Conservation (phyloP, 805 yeast species). For the Kuraishia capsulata region DNA sequence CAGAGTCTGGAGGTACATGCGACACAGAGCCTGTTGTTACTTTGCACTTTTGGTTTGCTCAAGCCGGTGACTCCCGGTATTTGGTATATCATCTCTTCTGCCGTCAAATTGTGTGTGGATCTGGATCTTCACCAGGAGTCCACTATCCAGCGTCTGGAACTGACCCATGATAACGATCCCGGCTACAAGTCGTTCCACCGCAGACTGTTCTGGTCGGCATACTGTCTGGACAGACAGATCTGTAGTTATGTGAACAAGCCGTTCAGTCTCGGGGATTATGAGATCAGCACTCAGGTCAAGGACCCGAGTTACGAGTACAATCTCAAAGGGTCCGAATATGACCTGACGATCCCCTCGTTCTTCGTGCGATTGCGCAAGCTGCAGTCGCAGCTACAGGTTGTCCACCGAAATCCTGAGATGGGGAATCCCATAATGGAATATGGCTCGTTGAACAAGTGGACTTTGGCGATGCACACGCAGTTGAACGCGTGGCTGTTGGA, state of each 20-base stretch:
- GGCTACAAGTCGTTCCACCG: slow-evolving; percentile 9
- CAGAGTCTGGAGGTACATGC: slow-evolving; percentile 19
- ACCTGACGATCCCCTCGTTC: slow-evolving; percentile 6
- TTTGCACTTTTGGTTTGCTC: slow-evolving; percentile 32
- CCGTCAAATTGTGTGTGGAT: slow-evolving; percentile 33
- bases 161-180: not conserved
- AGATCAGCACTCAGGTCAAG: slow-evolving; percentile 6
- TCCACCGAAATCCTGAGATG: slow-evolving; percentile 1
- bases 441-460: slow-evolving; percentile 1
- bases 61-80: slow-evolving; percentile 38
- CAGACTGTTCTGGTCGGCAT: slow-evolving; percentile 35
- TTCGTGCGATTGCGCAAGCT: slow-evolving; percentile 9
- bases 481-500: slow-evolving; percentile 5
- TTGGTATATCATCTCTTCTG: slow-evolving; percentile 36
- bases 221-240: slow-evolving; percentile 34
- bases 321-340: slow-evolving; percentile 1
- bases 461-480: slow-evolving; percentile 3
- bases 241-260: slow-evolving; percentile 37
- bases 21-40: slow-evolving; percentile 28
- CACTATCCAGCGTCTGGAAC: slow-evolving; percentile 3
- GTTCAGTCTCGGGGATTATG: slow-evolving; percentile 29
- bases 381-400: slow-evolving; percentile 12
- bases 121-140: slow-evolving; percentile 34
- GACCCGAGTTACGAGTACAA: not conserved
- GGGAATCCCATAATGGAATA: slow-evolving; percentile 1